A percentile compares a stretch with the other conserved stretches of the same genome.
Evolutionary conservation across 2,329 filamentous ascomycete species (phyloP).

Genomic region (Colletotrichum sp.): DNA sequence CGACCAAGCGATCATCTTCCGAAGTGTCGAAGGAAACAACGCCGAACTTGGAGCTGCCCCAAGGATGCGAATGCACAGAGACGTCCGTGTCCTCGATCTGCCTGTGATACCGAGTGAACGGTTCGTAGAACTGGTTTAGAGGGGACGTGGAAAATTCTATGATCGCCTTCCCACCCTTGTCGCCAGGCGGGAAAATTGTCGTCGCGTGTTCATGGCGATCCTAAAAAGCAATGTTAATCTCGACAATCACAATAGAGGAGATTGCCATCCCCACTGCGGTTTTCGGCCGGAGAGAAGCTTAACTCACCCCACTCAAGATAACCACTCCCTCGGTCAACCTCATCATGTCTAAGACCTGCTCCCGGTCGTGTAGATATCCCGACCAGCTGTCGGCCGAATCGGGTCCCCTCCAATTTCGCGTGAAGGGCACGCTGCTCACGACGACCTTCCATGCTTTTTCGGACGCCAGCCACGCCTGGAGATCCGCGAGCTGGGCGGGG

Average conservation of each 20-base stretch:
- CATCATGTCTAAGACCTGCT: constrained; percentile 65
- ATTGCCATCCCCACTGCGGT: background rate
- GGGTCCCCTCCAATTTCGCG: constrained; percentile 70
- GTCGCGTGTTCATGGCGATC: constrained; percentile 72
- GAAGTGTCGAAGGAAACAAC: background rate
- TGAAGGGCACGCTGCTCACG: constrained; percentile 70
- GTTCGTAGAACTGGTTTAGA: constrained; percentile 72
- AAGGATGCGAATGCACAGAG: constrained; percentile 8
- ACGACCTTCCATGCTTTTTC: constrained; percentile 65
- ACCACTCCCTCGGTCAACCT: constrained; percentile 68
- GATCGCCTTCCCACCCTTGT: constrained; percentile 45
- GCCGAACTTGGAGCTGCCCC: constrained; percentile 12
- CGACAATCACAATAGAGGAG: background rate
- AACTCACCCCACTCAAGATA: constrained; percentile 62
- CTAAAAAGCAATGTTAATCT: constrained; percentile 4
- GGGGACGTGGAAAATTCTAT: constrained; percentile 72
- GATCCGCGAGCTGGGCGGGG: constrained; percentile 58
- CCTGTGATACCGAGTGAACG: constrained; percentile 61
- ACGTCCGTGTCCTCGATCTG: constrained; percentile 49
- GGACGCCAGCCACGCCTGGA: constrained; percentile 58
- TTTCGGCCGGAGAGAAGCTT: background rate
- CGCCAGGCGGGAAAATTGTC: constrained; percentile 44
- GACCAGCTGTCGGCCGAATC: constrained; percentile 68
- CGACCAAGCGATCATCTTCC: background rate
- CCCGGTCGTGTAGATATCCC: constrained; percentile 67